These are phyloP conservation scores for Syncephalastrum monosporum DNA, from an alignment of 371 early-diverging fungal species.

Conservation along the genomic window DNA sequence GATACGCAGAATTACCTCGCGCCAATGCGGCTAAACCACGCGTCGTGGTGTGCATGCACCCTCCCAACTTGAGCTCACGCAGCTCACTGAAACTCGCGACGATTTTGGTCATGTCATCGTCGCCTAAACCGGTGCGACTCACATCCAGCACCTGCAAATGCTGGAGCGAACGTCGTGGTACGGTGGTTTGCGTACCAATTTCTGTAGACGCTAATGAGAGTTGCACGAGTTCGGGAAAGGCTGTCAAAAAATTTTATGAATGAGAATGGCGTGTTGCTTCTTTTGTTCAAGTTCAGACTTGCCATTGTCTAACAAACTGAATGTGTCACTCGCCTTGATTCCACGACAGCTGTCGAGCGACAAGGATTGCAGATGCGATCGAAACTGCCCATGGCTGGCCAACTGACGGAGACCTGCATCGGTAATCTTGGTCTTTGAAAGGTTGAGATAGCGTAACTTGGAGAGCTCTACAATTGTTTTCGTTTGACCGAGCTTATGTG, in stretches of 20 bases:
- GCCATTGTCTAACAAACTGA: conserved; percentile 23
- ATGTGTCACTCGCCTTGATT: conserved; percentile 18
- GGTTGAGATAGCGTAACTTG: conserved; percentile 24
- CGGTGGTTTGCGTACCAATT: conserved; percentile 12
- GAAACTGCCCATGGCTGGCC: conserved; percentile 18
- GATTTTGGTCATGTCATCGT: conserved; percentile 25
- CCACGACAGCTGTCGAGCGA: conserved; percentile 30
- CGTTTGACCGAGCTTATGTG: background rate
- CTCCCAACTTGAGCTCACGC: conserved; percentile 28
- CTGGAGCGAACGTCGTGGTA: conserved; percentile 1
- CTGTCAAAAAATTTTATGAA: conserved; percentile 8
- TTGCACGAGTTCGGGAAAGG: conserved; percentile 21
- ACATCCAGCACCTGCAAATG: conserved; percentile 26
- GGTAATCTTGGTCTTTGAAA: conserved; percentile 42
- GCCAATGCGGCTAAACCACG: conserved; percentile 29
- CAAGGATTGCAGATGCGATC: conserved; percentile 16
- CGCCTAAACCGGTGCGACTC: conserved; percentile 25
- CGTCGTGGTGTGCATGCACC: conserved; percentile 26
- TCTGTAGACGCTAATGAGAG: conserved; percentile 27
- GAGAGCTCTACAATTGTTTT: conserved; percentile 18
- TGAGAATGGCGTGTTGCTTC: background rate
- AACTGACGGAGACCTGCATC: conserved; percentile 24
- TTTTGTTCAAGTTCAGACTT: conserved; percentile 2
- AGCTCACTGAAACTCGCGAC: conserved; percentile 21
- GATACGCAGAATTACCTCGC: conserved; percentile 15